Evolutionary conservation across 2,329 filamentous ascomycete species (phyloP), one percentile per base, ranked within the genome.

Genomic region (Fusarium heterosporum): DNA sequence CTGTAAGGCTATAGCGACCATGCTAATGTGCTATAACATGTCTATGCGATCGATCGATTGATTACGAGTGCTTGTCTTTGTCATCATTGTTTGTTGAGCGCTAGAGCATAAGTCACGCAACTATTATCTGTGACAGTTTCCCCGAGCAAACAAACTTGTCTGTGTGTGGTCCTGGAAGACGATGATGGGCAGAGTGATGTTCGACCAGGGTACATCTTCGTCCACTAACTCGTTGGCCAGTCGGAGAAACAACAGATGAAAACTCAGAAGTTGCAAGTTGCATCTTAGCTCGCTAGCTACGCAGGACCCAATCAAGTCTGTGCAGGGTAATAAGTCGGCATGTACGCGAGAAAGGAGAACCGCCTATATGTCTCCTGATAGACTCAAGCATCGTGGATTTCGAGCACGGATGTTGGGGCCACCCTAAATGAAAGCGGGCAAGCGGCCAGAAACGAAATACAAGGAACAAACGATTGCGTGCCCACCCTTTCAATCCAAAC

Each of bases 391-490:
- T 48, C 43, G 62, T 45, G 52, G 61, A 46, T 50, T 43, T 53
- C 50, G 46, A 53, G 49, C 53, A 38, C 46, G 50, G 38, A 38
- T 54, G 42, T 47, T 49, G 41, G 59, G 49, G 30, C 60, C 64
- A 68, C 50, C 13, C 40, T 22, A 61, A 60, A 56, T 61, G 60
- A 68, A 68, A 60, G 54, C 45, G 55, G 64, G 56, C 42, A 50
- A 56, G 60, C 55, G 51, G 59, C 39, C 19, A 47, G 41, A 64
- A 66, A 68, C 51, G 57, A 66, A 43, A 58, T 66, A 60, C 43
- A 64, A 67, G 59, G 57, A 64, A 62, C 40, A 25, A 53, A 36
- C 40, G 64, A 68, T 68, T 68, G 64, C 64, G 64, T 68, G 59
- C 60, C 60, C 40, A 30, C 45, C 42, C 36, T 56, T 52, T 29